Evolutionary conservation across 2,329 filamentous ascomycete species (phyloP), one percentile per base, ranked within the genome.

Genomic region (Lecanosticta acicola): DNA sequence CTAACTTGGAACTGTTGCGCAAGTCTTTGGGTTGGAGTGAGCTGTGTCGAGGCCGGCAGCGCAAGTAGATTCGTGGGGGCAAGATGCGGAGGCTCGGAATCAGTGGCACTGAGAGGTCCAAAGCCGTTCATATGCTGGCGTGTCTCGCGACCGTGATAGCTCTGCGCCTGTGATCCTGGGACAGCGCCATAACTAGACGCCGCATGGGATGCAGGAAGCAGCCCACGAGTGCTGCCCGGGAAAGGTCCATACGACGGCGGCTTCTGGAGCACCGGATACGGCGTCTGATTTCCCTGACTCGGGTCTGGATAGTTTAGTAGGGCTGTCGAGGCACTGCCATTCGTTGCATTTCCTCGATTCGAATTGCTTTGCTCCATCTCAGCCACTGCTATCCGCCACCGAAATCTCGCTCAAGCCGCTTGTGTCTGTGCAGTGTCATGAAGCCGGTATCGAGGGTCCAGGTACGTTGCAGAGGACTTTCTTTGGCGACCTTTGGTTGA

Each of bases 1-100:
- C 48, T 45, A 39, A 45, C 42, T 16, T 52, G 51, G 14, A 54
- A 54, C 13, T 54, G 36, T 14, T 49, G 42, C 7, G 50, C 48
- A 26, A 47, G 33, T 29, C 41, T 41, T 40, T 47, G 46, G 8
- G 45, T 16, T 20, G 49, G 43, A 20, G 39, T 40, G 11, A 41
- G 21, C 11, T 32, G 32, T 32, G 37, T 26, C 2, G 40, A 32
- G 14, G 39, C 14, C 8, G 42, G 42, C 18, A 19, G 21, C 5
- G 39, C 45, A 20, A 48, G 35, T 37, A 4, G 35, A 19, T 16
- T 37, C 4, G 7, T 16, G 16, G 29, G 26, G 13, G 39, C 39
- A 18, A 34, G 17, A 11, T 41, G 39, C 4, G 29, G 26, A 20
- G 24, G 29, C 14, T 41, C 29, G 11, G 35, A 13, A 3, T 10